These are phyloP conservation scores for Ophiostoma novo-ulmi DNA, from an alignment of 2,329 filamentous ascomycete species.

Conservation along the genomic window DNA sequence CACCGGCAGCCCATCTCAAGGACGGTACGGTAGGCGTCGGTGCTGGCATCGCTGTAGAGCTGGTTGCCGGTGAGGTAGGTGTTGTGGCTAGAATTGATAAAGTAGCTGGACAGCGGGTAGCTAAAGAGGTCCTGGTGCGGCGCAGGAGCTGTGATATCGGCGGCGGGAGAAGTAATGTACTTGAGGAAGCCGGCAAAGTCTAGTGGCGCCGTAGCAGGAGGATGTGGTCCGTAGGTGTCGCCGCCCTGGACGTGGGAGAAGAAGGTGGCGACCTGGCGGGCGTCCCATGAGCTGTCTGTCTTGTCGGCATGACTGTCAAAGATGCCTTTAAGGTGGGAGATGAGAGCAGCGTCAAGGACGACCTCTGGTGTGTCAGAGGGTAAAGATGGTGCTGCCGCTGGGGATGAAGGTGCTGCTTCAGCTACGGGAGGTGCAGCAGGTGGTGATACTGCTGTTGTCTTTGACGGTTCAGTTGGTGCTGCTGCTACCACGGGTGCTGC, in stretches of 20 bases:
- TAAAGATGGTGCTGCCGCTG: neutral
- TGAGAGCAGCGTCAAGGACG: conserved; percentile 38
- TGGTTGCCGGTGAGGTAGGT: conserved; percentile 89
- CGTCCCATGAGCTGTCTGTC: conserved; percentile 42
- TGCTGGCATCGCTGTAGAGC: conserved; percentile 78
- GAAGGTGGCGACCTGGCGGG: conserved; percentile 44
- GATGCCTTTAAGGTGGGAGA: conserved; percentile 43
- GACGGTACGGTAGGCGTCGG: conserved; percentile 79
- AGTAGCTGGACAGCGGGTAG: conserved; percentile 82
- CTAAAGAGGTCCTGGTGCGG: conserved; percentile 50
- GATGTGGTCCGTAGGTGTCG: conserved; percentile 31
- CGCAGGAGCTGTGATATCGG: conserved; percentile 41
- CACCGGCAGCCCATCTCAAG: conserved; percentile 81
- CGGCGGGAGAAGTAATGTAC: conserved; percentile 52
- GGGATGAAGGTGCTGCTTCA: neutral
- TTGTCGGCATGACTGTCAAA: conserved; percentile 43
- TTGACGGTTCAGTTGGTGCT: neutral
- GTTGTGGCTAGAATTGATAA: conserved; percentile 91
- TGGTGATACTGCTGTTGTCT: neutral
- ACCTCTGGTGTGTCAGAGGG: neutral
- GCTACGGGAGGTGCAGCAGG: neutral
- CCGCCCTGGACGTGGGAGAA: conserved; percentile 45
- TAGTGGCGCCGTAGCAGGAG: conserved; percentile 33
- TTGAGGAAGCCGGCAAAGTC: conserved; percentile 47
- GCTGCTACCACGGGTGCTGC: neutral